Evolutionary conservation across 192 early-diverging fungal species (phyloP).

Genomic region (Coemansia sp.): DNA sequence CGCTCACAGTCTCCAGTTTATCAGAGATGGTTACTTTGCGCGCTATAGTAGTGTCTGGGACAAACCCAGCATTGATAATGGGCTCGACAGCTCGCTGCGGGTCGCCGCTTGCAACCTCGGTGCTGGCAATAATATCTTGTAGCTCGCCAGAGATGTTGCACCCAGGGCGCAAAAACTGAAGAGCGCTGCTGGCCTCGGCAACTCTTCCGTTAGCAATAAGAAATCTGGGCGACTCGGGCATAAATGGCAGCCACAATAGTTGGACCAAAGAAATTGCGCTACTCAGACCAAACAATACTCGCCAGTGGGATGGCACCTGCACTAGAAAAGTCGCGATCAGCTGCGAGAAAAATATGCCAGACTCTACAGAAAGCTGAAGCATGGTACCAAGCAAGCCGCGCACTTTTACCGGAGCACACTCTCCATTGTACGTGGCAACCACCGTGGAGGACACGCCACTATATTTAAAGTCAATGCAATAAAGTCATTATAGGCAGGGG

Average conservation of each 20-base stretch:
- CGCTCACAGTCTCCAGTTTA: background rate
- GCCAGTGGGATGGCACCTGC: conserved; percentile 60
- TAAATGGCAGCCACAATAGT: conserved; percentile 55
- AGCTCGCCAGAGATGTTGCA: conserved; percentile 56
- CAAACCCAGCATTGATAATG: conserved; percentile 3
- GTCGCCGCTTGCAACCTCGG: background rate
- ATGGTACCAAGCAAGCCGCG: conserved; percentile 67
- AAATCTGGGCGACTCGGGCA: conserved; percentile 72
- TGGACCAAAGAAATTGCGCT: conserved; percentile 55
- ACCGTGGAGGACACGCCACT: conserved; percentile 60
- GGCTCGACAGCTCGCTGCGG: background rate
- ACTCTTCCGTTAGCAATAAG: conserved; percentile 54
- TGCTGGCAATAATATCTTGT: conserved; percentile 44
- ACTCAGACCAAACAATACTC: conserved; percentile 60
- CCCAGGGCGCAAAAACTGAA: conserved; percentile 53
- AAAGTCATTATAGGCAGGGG: background rate
- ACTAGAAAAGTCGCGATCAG: conserved; percentile 54
- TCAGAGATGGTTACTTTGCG: background rate
- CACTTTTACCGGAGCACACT: conserved; percentile 62
- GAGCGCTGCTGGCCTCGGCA: conserved; percentile 45
- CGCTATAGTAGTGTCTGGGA: background rate
- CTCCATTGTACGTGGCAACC: conserved; percentile 70
- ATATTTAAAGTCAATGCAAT: too few relatives aligned
- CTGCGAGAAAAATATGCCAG: conserved; percentile 72
- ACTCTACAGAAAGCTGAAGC: conserved; percentile 68